These are phyloP conservation scores for Filobasidium uniguttulatum DNA, from an alignment of 1,284 basidiomycete genomes.

Conservation along the genomic window DNA sequence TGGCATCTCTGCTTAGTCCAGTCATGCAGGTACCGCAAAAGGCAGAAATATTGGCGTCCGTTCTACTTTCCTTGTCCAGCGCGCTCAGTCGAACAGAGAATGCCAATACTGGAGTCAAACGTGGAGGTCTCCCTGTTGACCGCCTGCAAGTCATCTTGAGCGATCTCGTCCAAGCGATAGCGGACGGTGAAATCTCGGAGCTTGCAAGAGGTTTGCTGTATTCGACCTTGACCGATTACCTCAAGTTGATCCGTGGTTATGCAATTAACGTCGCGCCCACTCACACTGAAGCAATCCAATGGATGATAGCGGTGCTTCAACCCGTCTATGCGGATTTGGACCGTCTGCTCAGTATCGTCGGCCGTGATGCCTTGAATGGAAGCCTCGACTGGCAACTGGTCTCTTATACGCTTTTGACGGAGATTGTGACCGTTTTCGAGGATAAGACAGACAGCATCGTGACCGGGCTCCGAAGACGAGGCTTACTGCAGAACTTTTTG, in stretches of 20 bases:
- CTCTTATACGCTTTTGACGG: conserved; percentile 11
- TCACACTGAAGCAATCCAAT: background rate
- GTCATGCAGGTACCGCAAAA: conserved; percentile 1
- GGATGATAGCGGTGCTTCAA: conserved; percentile 3
- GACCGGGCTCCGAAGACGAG: conserved; percentile 3
- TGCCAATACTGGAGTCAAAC: background rate
- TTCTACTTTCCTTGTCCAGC: conserved; percentile 4
- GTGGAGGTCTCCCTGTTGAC: conserved; percentile 5
- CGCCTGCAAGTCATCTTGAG: conserved; percentile 7
- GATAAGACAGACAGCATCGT: conserved; percentile 1
- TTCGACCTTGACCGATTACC: conserved; percentile 8
- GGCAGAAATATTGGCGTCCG: conserved; percentile 4
- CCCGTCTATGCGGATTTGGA: conserved; percentile 4
- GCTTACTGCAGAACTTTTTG: conserved; percentile 13
- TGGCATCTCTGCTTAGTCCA: background rate
- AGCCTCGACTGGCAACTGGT: conserved; percentile 14
- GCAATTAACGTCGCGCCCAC: background rate
- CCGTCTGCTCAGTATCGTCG: conserved; percentile 7
- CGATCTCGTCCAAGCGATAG: conserved; percentile 3
- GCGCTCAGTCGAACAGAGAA: background rate
- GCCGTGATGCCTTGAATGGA: conserved; percentile 13
- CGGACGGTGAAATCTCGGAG: conserved; percentile 7
- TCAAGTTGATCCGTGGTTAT: background rate
- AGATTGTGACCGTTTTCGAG: conserved; percentile 4
- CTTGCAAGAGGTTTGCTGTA: conserved; percentile 12